Percentiles rank a stretch among this genome's conserved stretches.
Conservation (phyloP, 805 yeast genomes). For the Candida oleophila region DNA sequence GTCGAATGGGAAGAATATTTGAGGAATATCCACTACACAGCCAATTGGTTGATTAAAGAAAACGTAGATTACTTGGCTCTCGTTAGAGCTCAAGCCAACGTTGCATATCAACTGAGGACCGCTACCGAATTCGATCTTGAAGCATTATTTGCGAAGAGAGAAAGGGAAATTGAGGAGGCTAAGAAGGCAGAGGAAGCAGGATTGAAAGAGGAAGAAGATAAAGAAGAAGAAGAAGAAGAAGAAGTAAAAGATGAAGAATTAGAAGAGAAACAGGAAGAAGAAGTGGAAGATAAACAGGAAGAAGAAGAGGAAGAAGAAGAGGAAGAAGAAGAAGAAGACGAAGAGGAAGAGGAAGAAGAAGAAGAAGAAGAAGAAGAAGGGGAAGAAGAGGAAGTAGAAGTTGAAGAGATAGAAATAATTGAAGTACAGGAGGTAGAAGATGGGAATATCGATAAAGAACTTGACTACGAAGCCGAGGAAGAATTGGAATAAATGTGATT, state of each 20-base stretch:
- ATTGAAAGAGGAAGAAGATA: conserved; percentile 4
- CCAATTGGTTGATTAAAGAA: conserved; percentile 54
- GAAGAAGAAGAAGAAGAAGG: conserved; percentile 62
- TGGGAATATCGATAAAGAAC: conserved; percentile 1
- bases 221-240: conserved; percentile 2
- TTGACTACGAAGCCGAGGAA: neutral
- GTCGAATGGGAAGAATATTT: conserved; percentile 34
- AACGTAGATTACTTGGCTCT: conserved; percentile 54
- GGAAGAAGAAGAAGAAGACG: conserved; percentile 16
- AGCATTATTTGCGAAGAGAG: conserved; percentile 8
- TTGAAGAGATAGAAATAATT: conserved; percentile 33
- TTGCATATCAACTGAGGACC: conserved; percentile 42
- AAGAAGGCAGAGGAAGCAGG: conserved; percentile 4
- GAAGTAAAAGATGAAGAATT: conserved; percentile 21
- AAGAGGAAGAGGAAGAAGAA: conserved; percentile 16
- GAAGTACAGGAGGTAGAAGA: conserved; percentile 27
- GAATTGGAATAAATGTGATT: neutral
- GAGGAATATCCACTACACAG: conserved; percentile 41
- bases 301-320: conserved; percentile 24
- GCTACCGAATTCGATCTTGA: conserved; percentile 15
- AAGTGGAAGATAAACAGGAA: conserved; percentile 27
- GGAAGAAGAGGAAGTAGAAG: conserved; percentile 67
- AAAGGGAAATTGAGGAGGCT: conserved; percentile 3
- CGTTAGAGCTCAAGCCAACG: conserved; percentile 43
- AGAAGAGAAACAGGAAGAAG: conserved; percentile 28